Evolutionary conservation across 1,284 basidiomycete genomes (phyloP).

Genomic region (Ustilago cynodontis): DNA sequence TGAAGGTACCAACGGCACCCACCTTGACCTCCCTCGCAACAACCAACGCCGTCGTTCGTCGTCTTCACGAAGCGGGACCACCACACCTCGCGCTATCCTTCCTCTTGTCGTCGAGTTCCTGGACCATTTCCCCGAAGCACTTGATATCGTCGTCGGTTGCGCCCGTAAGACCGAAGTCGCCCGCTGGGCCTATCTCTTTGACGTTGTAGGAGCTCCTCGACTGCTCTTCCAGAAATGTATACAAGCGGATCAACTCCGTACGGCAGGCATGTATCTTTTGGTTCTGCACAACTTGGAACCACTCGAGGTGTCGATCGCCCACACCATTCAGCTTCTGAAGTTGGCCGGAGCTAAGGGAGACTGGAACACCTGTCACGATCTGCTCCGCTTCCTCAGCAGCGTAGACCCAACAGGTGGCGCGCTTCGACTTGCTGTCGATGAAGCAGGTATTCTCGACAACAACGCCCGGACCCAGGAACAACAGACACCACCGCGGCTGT

Average conservation of each 20-base stretch:
- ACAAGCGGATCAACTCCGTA: constrained; percentile 80
- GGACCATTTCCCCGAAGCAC: constrained; percentile 88
- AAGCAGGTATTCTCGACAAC: constrained; percentile 29
- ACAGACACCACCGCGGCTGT: constrained; percentile 16
- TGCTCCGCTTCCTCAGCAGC: constrained; percentile 70
- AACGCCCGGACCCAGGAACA: not conserved
- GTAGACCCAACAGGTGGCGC: constrained; percentile 75
- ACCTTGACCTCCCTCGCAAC: constrained; percentile 19
- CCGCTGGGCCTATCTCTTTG: constrained; percentile 89
- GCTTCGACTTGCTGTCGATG: constrained; percentile 32
- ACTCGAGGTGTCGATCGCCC: constrained; percentile 73
- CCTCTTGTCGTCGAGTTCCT: constrained; percentile 86
- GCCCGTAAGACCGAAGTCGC: constrained; percentile 96
- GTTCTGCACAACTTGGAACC: constrained; percentile 94
- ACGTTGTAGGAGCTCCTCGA: constrained; percentile 88
- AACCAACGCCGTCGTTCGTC: not conserved
- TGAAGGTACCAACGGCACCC: constrained; percentile 7
- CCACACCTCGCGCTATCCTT: constrained; percentile 73
- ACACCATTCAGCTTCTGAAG: constrained; percentile 60
- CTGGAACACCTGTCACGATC: constrained; percentile 70
- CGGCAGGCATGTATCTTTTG: constrained; percentile 91
- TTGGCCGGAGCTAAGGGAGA: constrained; percentile 50
- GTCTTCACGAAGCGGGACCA: constrained; percentile 46
- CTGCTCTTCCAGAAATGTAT: constrained; percentile 91
- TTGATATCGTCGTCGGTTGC: constrained; percentile 95